Base-by-base conservation (phyloP, 139 green algal species). In the Chloropicon primus region DNA sequence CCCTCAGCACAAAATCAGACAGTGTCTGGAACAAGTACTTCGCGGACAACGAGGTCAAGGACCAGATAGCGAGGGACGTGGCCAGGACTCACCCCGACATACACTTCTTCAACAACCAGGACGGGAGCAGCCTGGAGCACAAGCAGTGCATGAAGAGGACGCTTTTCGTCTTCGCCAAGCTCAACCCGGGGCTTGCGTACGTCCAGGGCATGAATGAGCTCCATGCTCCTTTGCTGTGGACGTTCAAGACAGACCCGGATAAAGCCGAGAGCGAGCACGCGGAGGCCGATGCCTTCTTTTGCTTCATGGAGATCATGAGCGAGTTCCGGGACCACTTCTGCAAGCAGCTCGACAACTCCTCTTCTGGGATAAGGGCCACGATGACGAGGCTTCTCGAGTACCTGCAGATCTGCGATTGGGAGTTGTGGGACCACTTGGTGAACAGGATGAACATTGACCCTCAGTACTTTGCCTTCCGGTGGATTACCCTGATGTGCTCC, bases 131-230 rank as follows among this genome's bases (percentile, higher is more conserved):
- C 21, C 24, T 26, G 22, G 27, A 21, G 24, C 26, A 83, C 24
- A 82, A 91, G 84, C 87, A 94, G 53, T 62, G 41, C 41, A 90
- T 97, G 85, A 85, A 85, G 54, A 86, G 93, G 1, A 87, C 85
- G 21, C 86, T 98, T n/a, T 97, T 98, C 79, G 85, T 98, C 24
- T 98, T 91, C 80, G 93, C 94, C 53, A 98, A 98, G 84, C 89
- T 98, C 41, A 98, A 98, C 86, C 93, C 94, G 0, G 94, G 94
- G 23, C 84, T 98, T 53, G 76, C 84, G 0, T 80, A 80, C 41
- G 94, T 98, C 73, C 94, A 97, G 77, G 94, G 94, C 84, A 98
- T 98, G 94, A 98, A 98, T 84, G 94, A 98, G 86, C 86, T 98
- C 77, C 88, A 93, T 2, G 94, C 94, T 1, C 91, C 92, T 2